phyloP scores from a whole-genome alignment of 2,329 filamentous ascomycete species.

The Apiospora aurea region DNA sequence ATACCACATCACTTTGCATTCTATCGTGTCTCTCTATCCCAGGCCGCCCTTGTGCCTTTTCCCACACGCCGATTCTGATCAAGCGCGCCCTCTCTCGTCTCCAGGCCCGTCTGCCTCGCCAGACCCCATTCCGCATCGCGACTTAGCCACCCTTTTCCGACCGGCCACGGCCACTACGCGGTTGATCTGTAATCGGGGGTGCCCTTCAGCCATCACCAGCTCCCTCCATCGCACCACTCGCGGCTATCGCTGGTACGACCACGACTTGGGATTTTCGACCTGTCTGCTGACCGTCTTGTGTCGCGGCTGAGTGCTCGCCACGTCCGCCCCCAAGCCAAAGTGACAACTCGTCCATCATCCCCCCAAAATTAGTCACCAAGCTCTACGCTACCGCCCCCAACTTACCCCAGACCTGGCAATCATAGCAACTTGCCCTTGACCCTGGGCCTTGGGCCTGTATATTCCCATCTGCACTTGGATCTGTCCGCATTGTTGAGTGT shows the following conservation, averaged over 20 bases:
- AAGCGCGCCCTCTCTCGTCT: constrained; percentile 14
- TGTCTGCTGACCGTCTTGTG: constrained; percentile 20
- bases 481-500: not conserved
- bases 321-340: constrained; percentile 19
- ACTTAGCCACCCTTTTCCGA: constrained; percentile 16
- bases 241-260: constrained; percentile 17
- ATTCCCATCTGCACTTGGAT: constrained; percentile 6
- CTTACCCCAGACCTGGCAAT: constrained; percentile 22
- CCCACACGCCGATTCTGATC: constrained; percentile 15
- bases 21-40: constrained; percentile 14
- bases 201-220: constrained; percentile 9
- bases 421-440: constrained; percentile 17
- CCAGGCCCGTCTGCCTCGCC: constrained; percentile 7
- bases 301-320: constrained; percentile 20
- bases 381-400: constrained; percentile 21
- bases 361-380: constrained; percentile 18
- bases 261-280: constrained; percentile 16
- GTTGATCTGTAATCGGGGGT: constrained; percentile 11
- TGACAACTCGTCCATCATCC: constrained; percentile 19
- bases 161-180: constrained; percentile 19
- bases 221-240: constrained; percentile 19
- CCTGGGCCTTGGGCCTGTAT: constrained; percentile 16
- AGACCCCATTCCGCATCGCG: constrained; percentile 10
- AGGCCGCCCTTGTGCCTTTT: constrained; percentile 11
- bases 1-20: constrained; percentile 22